Evolutionary conservation across 805 yeast genomes (phyloP).

Genomic region (Myxozyma lipomycoides): DNA sequence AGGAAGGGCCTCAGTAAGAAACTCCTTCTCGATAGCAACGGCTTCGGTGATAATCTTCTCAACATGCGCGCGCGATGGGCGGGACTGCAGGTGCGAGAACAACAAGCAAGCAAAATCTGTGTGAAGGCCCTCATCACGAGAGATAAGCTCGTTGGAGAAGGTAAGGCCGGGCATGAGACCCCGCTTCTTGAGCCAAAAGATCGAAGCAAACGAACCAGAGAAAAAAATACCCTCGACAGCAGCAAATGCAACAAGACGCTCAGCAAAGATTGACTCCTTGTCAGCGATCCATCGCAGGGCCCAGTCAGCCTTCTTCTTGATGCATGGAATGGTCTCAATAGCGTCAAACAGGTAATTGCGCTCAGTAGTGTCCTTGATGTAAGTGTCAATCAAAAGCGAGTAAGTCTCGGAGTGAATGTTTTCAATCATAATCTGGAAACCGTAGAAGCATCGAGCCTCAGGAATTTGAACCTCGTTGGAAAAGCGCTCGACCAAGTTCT

Average conservation of each 20-base stretch:
- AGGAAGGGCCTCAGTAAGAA: slow-evolving; percentile 92
- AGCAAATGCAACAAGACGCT: slow-evolving; percentile 95
- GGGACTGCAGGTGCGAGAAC: slow-evolving; percentile 86
- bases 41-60: slow-evolving; percentile 91
- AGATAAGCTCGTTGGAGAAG: slow-evolving; percentile 93
- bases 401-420: slow-evolving; percentile 97
- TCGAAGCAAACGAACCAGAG: slow-evolving; percentile 97
- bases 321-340: slow-evolving; percentile 92
- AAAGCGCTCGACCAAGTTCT: slow-evolving; percentile 94
- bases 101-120: slow-evolving; percentile 96
- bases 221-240: slow-evolving; percentile 99
- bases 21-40: slow-evolving; percentile 88
- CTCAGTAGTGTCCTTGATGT: slow-evolving; percentile 94
- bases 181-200: slow-evolving; percentile 98
- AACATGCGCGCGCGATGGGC: slow-evolving; percentile 76
- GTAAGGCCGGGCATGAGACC: slow-evolving; percentile 99
- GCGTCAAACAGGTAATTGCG: slow-evolving; percentile 89
- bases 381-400: slow-evolving; percentile 89
- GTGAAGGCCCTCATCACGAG: slow-evolving; percentile 98
- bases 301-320: slow-evolving; percentile 97
- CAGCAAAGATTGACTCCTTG: slow-evolving; percentile 82
- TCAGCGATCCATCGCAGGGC: slow-evolving; percentile 96
- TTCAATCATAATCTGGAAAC: slow-evolving; percentile 99
- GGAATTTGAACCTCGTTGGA: slow-evolving; percentile 96
- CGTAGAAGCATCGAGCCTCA: slow-evolving; percentile 97